A percentile compares a stretch with the other conserved stretches of the same genome.
Evolutionary conservation across 768 basidiomycete genomes (phyloP).

Genomic region (Pleurotus salmoneostramineus): DNA sequence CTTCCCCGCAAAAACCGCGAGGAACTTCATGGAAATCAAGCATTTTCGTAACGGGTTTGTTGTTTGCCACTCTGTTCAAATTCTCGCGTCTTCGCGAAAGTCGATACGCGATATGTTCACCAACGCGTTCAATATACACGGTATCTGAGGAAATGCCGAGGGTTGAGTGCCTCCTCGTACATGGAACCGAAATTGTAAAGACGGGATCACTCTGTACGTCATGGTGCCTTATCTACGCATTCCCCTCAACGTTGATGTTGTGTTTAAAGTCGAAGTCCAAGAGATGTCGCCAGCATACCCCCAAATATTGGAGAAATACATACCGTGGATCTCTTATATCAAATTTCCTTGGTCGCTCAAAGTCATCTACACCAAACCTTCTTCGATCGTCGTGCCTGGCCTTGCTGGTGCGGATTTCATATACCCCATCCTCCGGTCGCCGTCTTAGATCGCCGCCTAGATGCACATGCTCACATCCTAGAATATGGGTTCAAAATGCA

Average conservation of each 20-base stretch:
- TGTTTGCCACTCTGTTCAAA: conserved; percentile 9
- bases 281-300: background rate
- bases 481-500: conserved; percentile 70
- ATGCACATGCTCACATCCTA: conserved; percentile 79
- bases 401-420: conserved; percentile 51
- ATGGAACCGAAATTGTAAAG: conserved; percentile 39
- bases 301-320: background rate
- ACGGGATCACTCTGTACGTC: conserved; percentile 45
- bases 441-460: conserved; percentile 27
- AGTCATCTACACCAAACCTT: conserved; percentile 14
- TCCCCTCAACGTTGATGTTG: too few relatives aligned
- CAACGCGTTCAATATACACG: conserved; percentile 56
- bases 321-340: conserved; percentile 5
- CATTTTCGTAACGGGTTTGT: background rate
- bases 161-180: conserved; percentile 62
- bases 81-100: conserved; percentile 7
- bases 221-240: background rate
- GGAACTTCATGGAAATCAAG: background rate
- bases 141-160: conserved; percentile 50
- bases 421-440: background rate
- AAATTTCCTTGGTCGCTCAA: conserved; percentile 3
- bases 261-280: background rate
- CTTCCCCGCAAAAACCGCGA: too few relatives aligned
- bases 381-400: conserved; percentile 64
- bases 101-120: conserved; percentile 58